Percentiles rank a stretch among this genome's conserved stretches.
Conservation (phyloP, 306 rosid species). For the Cicer yamashitae region DNA sequence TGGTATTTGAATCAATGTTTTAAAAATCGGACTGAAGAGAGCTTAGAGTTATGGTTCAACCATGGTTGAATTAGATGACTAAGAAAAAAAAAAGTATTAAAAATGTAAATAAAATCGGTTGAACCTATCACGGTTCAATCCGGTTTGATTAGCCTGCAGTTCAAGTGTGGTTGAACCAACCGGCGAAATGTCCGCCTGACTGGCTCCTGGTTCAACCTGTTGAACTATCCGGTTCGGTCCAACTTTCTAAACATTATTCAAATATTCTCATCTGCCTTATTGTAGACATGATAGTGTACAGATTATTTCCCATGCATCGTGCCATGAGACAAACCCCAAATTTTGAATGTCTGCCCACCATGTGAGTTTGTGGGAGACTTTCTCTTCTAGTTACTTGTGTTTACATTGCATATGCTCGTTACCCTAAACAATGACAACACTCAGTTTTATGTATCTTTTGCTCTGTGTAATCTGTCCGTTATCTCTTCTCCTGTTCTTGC, state of each 20-base stretch:
- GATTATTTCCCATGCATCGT: neutral
- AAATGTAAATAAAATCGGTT: too few species aligned
- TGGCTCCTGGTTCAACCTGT: neutral
- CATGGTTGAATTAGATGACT: neutral
- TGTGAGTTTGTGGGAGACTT: neutral
- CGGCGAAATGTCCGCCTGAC: neutral
- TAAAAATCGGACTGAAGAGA: neutral
- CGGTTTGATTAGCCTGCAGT: neutral
- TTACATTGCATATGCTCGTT: conserved; percentile 12
- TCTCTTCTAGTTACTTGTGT: neutral
- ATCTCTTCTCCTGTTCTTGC: conserved; percentile 9
- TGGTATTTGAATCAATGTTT: neutral
- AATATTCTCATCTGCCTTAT: conserved; percentile 2
- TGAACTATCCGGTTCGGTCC: neutral
- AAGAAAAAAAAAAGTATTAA: too few species aligned
- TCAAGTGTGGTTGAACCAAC: neutral
- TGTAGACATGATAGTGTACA: conserved; percentile 2
- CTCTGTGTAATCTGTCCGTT: neutral
- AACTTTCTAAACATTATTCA: neutral
- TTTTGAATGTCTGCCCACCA: neutral
- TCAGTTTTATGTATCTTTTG: neutral
- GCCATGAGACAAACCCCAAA: neutral
- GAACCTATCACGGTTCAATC: too few species aligned
- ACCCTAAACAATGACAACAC: conserved; percentile 16
- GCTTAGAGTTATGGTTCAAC: neutral